Evolutionary conservation across 805 yeast genomes (phyloP).

Genomic region (Lachancea fermentati): DNA sequence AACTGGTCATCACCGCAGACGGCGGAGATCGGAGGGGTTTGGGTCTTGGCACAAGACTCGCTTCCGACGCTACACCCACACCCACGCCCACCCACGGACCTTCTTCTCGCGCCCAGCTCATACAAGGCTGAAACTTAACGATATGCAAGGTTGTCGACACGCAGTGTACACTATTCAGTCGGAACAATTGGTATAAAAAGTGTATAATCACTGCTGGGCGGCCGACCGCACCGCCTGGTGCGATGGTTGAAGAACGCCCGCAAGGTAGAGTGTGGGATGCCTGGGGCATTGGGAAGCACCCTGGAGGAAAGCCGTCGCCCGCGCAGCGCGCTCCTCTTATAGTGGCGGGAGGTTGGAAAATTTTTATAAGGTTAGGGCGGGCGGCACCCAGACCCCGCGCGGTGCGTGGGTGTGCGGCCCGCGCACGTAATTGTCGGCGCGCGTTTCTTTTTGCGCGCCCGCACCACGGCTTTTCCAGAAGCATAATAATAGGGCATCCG

Average conservation of each 20-base stretch:
- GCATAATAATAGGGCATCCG: neutral
- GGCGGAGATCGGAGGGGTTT: slow-evolving; percentile 4
- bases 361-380: slow-evolving; percentile 3
- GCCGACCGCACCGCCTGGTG: slow-evolving; percentile 8
- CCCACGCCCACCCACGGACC: slow-evolving; percentile 1
- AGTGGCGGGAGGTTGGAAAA: neutral
- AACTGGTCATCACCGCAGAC: slow-evolving; percentile 32
- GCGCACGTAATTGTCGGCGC: no score
- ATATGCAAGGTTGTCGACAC: slow-evolving; percentile 39
- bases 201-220: slow-evolving; percentile 25
- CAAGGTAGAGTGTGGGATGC: neutral
- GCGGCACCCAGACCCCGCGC: no score
- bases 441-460: neutral
- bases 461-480: neutral
- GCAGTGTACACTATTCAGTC: slow-evolving; percentile 36
- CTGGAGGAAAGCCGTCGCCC: no score
- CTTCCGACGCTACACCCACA: neutral
- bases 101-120: slow-evolving; percentile 25
- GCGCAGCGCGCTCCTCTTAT: slow-evolving; percentile 2
- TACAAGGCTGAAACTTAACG: slow-evolving; percentile 48
- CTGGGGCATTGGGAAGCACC: neutral
- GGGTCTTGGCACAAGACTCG: slow-evolving; percentile 1
- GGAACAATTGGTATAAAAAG: slow-evolving; percentile 36
- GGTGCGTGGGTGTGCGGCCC: no score
- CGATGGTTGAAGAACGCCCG: slow-evolving; percentile 7